phyloP scores from a whole-genome alignment of 2,329 filamentous ascomycete species.

The Cadophora sp. region DNA sequence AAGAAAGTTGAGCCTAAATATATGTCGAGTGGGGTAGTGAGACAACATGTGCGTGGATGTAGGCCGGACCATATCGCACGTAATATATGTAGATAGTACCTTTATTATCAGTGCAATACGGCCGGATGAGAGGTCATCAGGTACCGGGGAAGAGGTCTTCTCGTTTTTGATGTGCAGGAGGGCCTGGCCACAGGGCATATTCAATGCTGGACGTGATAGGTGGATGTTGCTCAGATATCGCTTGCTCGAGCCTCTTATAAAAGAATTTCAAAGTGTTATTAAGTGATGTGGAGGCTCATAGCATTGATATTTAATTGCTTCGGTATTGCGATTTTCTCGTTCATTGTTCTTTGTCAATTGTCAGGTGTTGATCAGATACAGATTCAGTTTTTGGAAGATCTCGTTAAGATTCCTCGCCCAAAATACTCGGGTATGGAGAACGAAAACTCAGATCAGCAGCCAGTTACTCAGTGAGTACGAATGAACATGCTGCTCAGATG shows the following conservation, averaged over 20 bases:
- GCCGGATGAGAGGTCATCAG: neutral
- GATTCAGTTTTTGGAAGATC: too few relatives aligned
- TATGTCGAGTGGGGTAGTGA: neutral
- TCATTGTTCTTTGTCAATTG: neutral
- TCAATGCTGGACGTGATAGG: neutral
- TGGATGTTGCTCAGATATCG: neutral
- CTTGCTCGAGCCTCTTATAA: neutral
- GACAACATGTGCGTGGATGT: neutral
- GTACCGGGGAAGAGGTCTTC: neutral
- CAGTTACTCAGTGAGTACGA: too few relatives aligned
- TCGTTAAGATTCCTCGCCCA: too few relatives aligned
- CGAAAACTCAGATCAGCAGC: too few relatives aligned
- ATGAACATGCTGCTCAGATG: too few relatives aligned
- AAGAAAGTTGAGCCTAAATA: conserved; percentile 13
- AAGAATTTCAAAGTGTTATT: neutral
- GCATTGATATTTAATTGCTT: neutral
- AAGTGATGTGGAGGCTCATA: too few relatives aligned
- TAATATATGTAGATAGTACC: neutral
- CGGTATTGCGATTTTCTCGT: neutral
- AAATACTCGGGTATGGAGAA: too few relatives aligned
- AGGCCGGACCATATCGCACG: neutral
- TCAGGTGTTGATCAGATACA: neutral
- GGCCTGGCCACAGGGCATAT: too few relatives aligned
- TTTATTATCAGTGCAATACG: neutral
- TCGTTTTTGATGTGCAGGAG: too few relatives aligned